Conservation (phyloP, 2,329 filamentous ascomycete species). For the Sclerotinia nivalis region DNA sequence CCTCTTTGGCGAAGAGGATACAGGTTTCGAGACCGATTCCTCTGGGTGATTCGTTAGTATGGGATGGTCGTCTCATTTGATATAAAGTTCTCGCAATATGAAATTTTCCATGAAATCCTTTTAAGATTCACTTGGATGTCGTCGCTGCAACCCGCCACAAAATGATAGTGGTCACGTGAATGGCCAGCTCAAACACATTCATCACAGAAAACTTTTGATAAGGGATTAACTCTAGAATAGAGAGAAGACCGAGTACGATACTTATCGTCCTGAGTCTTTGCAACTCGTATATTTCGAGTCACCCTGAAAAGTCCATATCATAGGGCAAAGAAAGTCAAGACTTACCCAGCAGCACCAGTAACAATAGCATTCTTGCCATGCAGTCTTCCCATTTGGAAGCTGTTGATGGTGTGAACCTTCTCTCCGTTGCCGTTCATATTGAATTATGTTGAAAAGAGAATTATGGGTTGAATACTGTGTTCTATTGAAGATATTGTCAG, state of each 20-base stretch:
- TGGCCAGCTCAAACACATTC: neutral
- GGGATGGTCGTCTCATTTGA: neutral
- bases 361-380: conserved; percentile 51
- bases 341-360: conserved; percentile 69
- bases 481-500: neutral
- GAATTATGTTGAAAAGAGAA: neutral
- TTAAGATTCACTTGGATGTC: neutral
- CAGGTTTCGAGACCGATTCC: conserved; percentile 75
- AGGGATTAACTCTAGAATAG: neutral
- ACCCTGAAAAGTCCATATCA: neutral
- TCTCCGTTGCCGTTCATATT: conserved; percentile 28
- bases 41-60: conserved; percentile 43
- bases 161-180: conserved; percentile 9
- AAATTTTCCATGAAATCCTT: neutral
- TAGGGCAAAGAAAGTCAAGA: conserved; percentile 24
- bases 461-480: neutral
- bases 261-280: neutral
- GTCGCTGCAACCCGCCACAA: neutral
- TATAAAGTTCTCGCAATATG: neutral
- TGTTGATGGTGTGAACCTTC: conserved; percentile 40
- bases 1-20: conserved; percentile 71
- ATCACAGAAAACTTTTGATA: neutral
- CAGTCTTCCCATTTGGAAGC: conserved; percentile 42
- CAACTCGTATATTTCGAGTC: neutral
- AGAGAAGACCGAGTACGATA: neutral